phyloP scores from a whole-genome alignment of 148 eudicot genomes.

The Polygonum maritimum region DNA sequence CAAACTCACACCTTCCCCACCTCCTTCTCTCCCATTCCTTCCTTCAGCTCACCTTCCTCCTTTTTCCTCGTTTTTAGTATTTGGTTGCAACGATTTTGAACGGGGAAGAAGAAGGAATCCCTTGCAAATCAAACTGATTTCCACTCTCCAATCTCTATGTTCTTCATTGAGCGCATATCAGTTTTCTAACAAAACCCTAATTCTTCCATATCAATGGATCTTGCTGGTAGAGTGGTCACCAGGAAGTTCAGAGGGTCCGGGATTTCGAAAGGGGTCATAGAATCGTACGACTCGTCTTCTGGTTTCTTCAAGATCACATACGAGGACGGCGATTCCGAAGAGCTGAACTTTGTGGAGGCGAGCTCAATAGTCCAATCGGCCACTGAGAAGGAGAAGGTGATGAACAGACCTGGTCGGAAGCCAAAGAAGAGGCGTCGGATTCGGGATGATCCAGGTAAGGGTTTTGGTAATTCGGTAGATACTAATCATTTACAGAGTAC shows the following conservation, averaged over 20 bases:
- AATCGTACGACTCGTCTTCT: slow-evolving; percentile 43
- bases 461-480: slow-evolving; percentile 17
- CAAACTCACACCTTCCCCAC: slow-evolving; percentile 6
- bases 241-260: slow-evolving; percentile 53
- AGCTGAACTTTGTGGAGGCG: slow-evolving; percentile 28
- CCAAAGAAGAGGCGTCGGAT: slow-evolving; percentile 33
- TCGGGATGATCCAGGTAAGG: slow-evolving; percentile 30
- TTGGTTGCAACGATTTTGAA: background rate
- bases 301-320: slow-evolving; percentile 44
- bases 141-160: too few species aligned
- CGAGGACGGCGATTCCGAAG: slow-evolving; percentile 63
- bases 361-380: slow-evolving; percentile 18
- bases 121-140: background rate
- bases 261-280: slow-evolving; percentile 36
- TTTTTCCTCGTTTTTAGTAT: background rate
- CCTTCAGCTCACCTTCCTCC: background rate
- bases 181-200: slow-evolving; percentile 12
- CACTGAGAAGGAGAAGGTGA: slow-evolving; percentile 12
- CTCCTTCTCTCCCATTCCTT: background rate
- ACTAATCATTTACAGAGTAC: slow-evolving; percentile 8
- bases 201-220: slow-evolving; percentile 35
- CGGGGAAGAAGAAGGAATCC: background rate
- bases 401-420: slow-evolving; percentile 25
- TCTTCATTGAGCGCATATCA: background rate
- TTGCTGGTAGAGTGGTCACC: slow-evolving; percentile 50